Evolutionary conservation across 768 basidiomycete species (phyloP).

Genomic region (Lentinus brumalis): DNA sequence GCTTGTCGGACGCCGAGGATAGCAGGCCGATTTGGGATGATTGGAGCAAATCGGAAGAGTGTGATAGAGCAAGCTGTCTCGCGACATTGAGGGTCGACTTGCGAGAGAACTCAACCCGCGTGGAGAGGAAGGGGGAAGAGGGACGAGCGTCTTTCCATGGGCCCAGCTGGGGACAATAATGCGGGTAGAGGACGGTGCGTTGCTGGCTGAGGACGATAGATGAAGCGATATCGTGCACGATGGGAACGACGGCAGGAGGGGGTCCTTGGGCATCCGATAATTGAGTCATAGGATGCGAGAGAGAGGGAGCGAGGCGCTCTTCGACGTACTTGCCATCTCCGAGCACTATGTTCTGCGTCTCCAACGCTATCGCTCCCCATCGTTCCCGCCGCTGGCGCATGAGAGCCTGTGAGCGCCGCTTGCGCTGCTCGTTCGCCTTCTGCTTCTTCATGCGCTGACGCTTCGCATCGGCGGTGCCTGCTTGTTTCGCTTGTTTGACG

Average conservation of each 20-base stretch:
- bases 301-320: slow-evolving; percentile 29
- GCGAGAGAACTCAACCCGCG: slow-evolving; percentile 32
- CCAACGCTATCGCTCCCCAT: slow-evolving; percentile 38
- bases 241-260: slow-evolving; percentile 13
- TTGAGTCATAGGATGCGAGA: slow-evolving; percentile 24
- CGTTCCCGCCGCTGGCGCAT: slow-evolving; percentile 19
- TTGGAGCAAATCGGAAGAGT: slow-evolving; percentile 21
- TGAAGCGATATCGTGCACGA: slow-evolving; percentile 37
- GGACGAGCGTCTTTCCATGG: slow-evolving; percentile 29
- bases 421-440: slow-evolving; percentile 1
- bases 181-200: slow-evolving; percentile 43
- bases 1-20: slow-evolving; percentile 46
- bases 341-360: slow-evolving; percentile 40
- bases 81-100: slow-evolving; percentile 37
- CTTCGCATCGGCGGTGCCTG: slow-evolving; percentile 9
- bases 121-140: slow-evolving; percentile 9
- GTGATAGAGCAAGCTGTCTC: slow-evolving; percentile 27
- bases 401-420: background rate
- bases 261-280: slow-evolving; percentile 20
- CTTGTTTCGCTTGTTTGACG: slow-evolving; percentile 6
- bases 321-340: slow-evolving; percentile 44
- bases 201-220: slow-evolving; percentile 39
- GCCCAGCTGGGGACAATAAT: slow-evolving; percentile 38
- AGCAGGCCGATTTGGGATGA: slow-evolving; percentile 39
- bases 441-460: slow-evolving; percentile 8